Percentiles rank a stretch among this genome's conserved stretches.
These are phyloP conservation scores for Chlorella sp. DNA, from an alignment of 139 green algal species.

Conservation along the genomic window DNA sequence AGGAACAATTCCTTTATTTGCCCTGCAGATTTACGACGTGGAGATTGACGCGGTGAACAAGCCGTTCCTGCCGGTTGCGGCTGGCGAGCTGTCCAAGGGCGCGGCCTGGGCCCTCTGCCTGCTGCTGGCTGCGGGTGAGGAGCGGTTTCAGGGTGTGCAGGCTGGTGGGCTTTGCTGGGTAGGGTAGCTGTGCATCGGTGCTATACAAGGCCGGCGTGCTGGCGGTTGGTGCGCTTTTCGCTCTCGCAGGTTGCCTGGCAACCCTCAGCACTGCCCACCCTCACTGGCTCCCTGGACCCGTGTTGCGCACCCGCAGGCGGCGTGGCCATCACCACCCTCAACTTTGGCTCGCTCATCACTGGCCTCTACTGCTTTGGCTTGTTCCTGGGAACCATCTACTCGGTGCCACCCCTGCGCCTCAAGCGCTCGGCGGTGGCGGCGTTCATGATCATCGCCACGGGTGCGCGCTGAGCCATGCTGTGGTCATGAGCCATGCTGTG, in stretches of 20 bases:
- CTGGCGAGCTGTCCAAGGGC: slow-evolving; percentile 74
- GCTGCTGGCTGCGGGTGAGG: slow-evolving; percentile 62
- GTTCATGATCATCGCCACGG: slow-evolving; percentile 97
- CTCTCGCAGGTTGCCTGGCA: too few relatives aligned
- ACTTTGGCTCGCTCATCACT: slow-evolving; percentile 93
- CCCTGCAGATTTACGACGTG: slow-evolving; percentile 89
- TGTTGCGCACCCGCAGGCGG: too few relatives aligned
- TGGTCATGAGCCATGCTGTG: not conserved
- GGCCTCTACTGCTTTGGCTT: slow-evolving; percentile 91
- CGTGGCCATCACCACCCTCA: slow-evolving; percentile 71
- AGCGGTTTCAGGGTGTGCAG: too few relatives aligned
- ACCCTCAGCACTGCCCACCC: too few relatives aligned
- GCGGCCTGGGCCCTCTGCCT: slow-evolving; percentile 78
- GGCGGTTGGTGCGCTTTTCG: too few relatives aligned
- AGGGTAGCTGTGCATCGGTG: too few relatives aligned
- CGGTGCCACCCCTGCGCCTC: slow-evolving; percentile 92
- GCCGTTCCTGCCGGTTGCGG: slow-evolving; percentile 96
- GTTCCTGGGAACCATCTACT: slow-evolving; percentile 97
- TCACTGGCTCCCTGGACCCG: too few relatives aligned
- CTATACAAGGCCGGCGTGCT: too few relatives aligned
- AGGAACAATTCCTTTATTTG: too few relatives aligned
- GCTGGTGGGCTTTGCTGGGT: too few relatives aligned
- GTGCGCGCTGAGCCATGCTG: not conserved
- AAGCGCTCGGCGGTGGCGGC: slow-evolving; percentile 94
- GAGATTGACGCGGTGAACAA: slow-evolving; percentile 98